Percentiles rank a stretch among this genome's conserved stretches.
Conservation (phyloP, 2,329 filamentous ascomycete genomes). For the Ascosphaera aggregata region DNA sequence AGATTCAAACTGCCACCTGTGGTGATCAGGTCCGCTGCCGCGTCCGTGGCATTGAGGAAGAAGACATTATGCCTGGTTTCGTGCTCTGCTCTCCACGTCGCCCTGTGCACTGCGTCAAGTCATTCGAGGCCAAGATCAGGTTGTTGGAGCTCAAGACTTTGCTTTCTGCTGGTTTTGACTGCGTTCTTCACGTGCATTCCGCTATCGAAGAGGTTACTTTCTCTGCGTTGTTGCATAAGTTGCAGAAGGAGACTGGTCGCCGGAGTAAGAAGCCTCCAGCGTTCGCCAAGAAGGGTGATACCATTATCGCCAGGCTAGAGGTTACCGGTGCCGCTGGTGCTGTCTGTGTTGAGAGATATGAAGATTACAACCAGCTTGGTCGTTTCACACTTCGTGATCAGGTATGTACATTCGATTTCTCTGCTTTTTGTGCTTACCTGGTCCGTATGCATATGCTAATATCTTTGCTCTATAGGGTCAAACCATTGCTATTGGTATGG, state of each 20-base stretch:
- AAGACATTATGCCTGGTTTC: constrained; percentile 87
- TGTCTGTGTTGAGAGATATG: constrained; percentile 84
- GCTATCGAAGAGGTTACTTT: constrained; percentile 97
- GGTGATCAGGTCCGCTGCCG: constrained; percentile 89
- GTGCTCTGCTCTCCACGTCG: constrained; percentile 90
- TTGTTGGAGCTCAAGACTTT: constrained; percentile 91
- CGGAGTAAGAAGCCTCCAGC: constrained; percentile 87
- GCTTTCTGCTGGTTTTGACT: constrained; percentile 86
- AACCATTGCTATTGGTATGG: constrained; percentile 98
- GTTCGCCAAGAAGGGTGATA: constrained; percentile 56
- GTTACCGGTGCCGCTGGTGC: constrained; percentile 64
- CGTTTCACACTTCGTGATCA: constrained; percentile 77
- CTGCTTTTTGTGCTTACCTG: constrained; percentile 5
- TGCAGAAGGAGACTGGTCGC: constrained; percentile 81
- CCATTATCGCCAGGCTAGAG: constrained; percentile 81
- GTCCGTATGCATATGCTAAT: constrained; percentile 2
- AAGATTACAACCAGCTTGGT: constrained; percentile 87
- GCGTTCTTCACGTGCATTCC: constrained; percentile 89
- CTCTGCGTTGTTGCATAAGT: constrained; percentile 63
- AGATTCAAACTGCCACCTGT: constrained; percentile 57
- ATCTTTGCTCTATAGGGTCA: constrained; percentile 42
- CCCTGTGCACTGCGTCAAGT: constrained; percentile 67
- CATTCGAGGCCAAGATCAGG: constrained; percentile 91
- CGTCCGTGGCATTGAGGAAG: constrained; percentile 86
- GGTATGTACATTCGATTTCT: constrained; percentile 23